Evolutionary conservation across 208 protist genomes (phyloP), one percentile per base, ranked within the genome.

Genomic region (Spongospora subterranea): DNA sequence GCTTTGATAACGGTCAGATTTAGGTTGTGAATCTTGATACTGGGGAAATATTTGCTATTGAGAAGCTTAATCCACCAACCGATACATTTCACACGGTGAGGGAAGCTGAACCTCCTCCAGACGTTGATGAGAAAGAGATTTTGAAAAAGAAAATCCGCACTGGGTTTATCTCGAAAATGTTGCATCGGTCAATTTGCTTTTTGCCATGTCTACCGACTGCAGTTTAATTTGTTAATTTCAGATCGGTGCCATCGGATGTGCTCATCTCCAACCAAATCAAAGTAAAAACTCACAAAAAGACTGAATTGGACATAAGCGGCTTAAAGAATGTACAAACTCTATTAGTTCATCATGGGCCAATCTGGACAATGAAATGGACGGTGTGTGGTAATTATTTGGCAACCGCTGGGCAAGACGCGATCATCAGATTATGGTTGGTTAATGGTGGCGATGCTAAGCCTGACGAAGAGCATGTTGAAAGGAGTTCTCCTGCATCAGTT

Each of bases 101-200:
- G 35, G 40, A 43, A 13, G 17, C 71, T 43, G 71, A 82, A 35
- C 71, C 71, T 35, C 71, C 71, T 40, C 17, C 6, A 35, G 71
- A 82, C n/a, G 71, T 82, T n/a, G 71, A 82, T n/a, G 71, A 82
- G 71, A 35, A 82, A n/a, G 71, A 82, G n/a, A 82, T 82, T 43
- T 40, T 35, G 71, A 43, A 82, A 43, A 82, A 82, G 71, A 82
- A 82, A 43, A 82, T 82, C 35, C 71, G 71, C 6, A 82, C 71
- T 13, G 71, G 71, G 6, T 82, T 82, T n/a, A 40, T 82, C 40
- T 35, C 17, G 71, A 82, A 82, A 82, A 82, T 82, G 71, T n/a
- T 82, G 6, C 71, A 82, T 43, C 6, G 71, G 71, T 82, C 6
- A 35, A 24, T 6, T 29, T 60, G 24, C 24, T 29, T 60, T 60